Evolutionary conservation across 2,329 filamentous ascomycete species (phyloP), one percentile per base, ranked within the genome.

Genomic region (Penicillium brevicompactum): DNA sequence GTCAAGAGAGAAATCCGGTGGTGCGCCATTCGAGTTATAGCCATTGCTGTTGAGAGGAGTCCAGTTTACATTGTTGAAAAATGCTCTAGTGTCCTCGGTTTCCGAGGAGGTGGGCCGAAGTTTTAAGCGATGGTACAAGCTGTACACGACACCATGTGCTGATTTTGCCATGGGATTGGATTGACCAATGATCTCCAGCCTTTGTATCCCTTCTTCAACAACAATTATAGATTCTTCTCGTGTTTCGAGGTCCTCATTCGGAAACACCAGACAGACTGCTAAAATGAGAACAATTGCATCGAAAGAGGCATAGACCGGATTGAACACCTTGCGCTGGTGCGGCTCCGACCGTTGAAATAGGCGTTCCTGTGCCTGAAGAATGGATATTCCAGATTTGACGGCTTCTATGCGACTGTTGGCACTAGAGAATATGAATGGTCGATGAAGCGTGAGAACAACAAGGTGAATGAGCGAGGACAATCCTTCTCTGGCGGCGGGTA

Each of bases 251-350:
- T 57, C 32, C 40, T 53, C 34, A 14, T 43, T 42, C 16, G 59
- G 57, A 48, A 60, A 63, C 1, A 49, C 30, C 2, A 58, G 21
- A 18, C 34, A 59, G 32, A 55, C 31, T 32, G 59, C 58, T 27
- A 55, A 32, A 42, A 61, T 46, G 21, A 64, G 50, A 24, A 63
- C 58, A 49, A 63, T 55, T 3, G 62, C 60, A 52, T 65, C 60
- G 21, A 65, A 63, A 32, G 59, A 60, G 14, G 62, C 56, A 38
- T 61, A 65, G 21, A 65, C 55, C 5, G 51, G 46, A 43, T 60
- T 65, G 16, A 65, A 63, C 8, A 62, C 53, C 24, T 58, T 61
- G 44, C 53, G 46, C 7, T 63, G 54, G 21, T 45, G 49, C n/a
- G 48, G 55, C 38, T 63, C 46, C 32, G 49, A 52, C 34, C 51